These are phyloP conservation scores for Cylindrotheca fusiformis DNA, from an alignment of 108 stramenopile species.

Conservation along the genomic window DNA sequence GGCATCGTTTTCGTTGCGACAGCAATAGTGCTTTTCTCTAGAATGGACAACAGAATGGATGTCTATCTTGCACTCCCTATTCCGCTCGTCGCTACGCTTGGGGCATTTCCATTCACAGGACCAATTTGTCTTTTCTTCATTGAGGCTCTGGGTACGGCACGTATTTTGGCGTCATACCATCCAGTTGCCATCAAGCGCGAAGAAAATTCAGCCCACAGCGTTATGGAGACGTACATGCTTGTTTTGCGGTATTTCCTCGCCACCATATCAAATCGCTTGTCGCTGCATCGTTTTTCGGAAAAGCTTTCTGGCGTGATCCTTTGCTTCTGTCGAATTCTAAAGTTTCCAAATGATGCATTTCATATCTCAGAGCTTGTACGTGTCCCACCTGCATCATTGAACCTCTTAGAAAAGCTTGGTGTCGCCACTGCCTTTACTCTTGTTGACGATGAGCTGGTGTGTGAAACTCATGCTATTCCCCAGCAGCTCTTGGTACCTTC, in stretches of 20 bases:
- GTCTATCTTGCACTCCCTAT: slow-evolving; percentile 44
- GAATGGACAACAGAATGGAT: slow-evolving; percentile 22
- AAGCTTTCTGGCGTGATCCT: slow-evolving; percentile 8
- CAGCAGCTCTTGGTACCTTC: slow-evolving; percentile 89
- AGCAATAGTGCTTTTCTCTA: slow-evolving; percentile 35
- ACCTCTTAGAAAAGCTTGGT: slow-evolving; percentile 77
- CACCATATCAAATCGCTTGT: slow-evolving; percentile 52
- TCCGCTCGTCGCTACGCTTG: slow-evolving; percentile 63
- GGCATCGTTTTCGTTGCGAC: slow-evolving; percentile 40
- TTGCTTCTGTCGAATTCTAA: too few relatives aligned
- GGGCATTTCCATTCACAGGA: slow-evolving; percentile 51
- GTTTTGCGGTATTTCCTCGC: slow-evolving; percentile 61
- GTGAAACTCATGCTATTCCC: slow-evolving; percentile 74
- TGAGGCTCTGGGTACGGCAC: slow-evolving; percentile 70
- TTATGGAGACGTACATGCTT: slow-evolving; percentile 20
- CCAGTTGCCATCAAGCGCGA: slow-evolving; percentile 39
- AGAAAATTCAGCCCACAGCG: slow-evolving; percentile 3
- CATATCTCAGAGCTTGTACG: slow-evolving; percentile 20
- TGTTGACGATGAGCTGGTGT: slow-evolving; percentile 86
- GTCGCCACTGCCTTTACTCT: slow-evolving; percentile 72
- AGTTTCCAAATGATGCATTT: slow-evolving; percentile 4
- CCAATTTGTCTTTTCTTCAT: slow-evolving; percentile 64
- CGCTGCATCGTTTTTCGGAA: slow-evolving; percentile 25
- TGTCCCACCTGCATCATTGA: slow-evolving; percentile 69
- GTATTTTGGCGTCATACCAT: slow-evolving; percentile 70